Evolutionary conservation across 2,329 filamentous ascomycete genomes (phyloP), one percentile per base, ranked within the genome.

Genomic region (Aulographum hederae): DNA sequence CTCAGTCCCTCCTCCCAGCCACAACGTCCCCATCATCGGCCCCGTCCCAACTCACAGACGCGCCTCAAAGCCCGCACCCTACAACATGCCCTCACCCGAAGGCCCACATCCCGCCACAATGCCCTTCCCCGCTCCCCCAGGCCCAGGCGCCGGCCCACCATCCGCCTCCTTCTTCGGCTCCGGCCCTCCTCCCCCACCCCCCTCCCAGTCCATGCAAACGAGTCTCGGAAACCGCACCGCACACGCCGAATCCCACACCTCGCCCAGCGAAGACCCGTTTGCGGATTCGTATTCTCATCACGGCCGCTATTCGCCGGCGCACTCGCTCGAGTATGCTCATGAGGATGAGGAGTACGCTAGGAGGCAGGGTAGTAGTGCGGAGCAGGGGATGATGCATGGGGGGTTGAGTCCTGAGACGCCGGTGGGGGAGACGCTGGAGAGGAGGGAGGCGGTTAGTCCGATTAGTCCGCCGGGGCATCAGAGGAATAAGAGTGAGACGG

Each of bases 321-420:
- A 8, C 14, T 13, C 11, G 26, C 6, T 13, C 26, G 6, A 28
- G 26, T n/a, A 23, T 5, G 18, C 23, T 15, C 18, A 33, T 6
- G 19, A 33, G 13, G 23, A 27, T 26, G 23, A 33, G 28, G 17
- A 28, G 6, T 33, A 26, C 25, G 25, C 10, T 6, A 10, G 13
- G 3, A 43, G 58, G 26, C 58, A 62, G 41, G 46, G 52, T 37
- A 58, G 54, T 34, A 52, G 56, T 18, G 48, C 43, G 4, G 52
- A 57, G 34, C 52, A 58, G 17, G 28, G 57, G 31, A 60, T 56
- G 2, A 63, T 63, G 59, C 58, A 60, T 33, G 59, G 58, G 6
- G 51, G n/a, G n/a, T n/a, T 2, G 32, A 28, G 15, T 16, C 23
- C 26, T 27, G 32, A 28, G 6, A 27, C 15, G 11, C 30, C 30